Conservation (phyloP, 1,284 basidiomycete species). For the Ustilago trichophora region DNA sequence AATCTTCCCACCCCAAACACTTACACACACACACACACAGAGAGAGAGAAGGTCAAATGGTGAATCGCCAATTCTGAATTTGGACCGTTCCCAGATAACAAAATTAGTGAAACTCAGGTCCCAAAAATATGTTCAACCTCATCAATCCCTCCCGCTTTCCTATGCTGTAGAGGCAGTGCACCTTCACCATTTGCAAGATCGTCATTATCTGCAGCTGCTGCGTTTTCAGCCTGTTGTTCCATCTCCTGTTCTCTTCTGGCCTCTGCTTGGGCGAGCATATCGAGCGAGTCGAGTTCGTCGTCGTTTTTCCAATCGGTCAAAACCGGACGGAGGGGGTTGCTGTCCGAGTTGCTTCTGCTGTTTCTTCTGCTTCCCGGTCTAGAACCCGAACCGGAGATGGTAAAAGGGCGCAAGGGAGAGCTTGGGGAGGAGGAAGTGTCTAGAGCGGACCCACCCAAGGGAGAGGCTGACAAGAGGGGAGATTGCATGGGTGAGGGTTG, state of each 20-base stretch:
- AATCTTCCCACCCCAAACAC: too few relatives aligned
- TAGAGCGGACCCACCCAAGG: slow-evolving; percentile 17
- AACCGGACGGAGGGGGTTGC: slow-evolving; percentile 52
- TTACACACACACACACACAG: too few relatives aligned
- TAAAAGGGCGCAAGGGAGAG: slow-evolving; percentile 32
- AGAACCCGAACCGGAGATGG: slow-evolving; percentile 10
- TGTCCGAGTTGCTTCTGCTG: slow-evolving; percentile 39
- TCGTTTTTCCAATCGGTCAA: slow-evolving; percentile 57
- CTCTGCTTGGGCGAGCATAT: slow-evolving; percentile 32
- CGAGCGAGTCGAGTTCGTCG: slow-evolving; percentile 41
- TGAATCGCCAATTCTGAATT: too few relatives aligned
- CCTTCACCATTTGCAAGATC: background rate
- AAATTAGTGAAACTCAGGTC: too few relatives aligned
- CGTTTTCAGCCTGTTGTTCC: slow-evolving; percentile 24
- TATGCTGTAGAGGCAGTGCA: slow-evolving; percentile 39
- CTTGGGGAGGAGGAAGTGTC: slow-evolving; percentile 29
- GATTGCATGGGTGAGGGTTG: slow-evolving; percentile 30
- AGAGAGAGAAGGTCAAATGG: too few relatives aligned
- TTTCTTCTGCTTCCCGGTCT: slow-evolving; percentile 37
- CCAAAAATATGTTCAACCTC: slow-evolving; percentile 62
- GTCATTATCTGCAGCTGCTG: slow-evolving; percentile 18
- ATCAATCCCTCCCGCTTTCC: slow-evolving; percentile 60
- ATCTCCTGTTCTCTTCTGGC: slow-evolving; percentile 38
- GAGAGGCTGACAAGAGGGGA: slow-evolving; percentile 4
- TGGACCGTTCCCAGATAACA: too few relatives aligned